These are phyloP conservation scores for Ophiosphaerella narmari DNA, from an alignment of 2,329 filamentous ascomycete species.

Conservation along the genomic window DNA sequence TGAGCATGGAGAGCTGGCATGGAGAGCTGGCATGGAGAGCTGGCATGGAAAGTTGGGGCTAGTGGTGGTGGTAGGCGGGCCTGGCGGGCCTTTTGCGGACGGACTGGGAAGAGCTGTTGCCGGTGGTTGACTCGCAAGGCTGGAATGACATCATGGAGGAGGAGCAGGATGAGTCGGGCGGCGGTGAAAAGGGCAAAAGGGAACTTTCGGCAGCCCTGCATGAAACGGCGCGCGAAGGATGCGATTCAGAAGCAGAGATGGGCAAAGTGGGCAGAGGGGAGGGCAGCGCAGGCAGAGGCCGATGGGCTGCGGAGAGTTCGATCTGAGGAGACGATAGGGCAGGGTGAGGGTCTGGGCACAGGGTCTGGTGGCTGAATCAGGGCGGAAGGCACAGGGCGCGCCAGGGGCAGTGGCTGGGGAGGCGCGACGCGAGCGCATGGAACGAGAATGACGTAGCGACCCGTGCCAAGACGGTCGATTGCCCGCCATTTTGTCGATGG, in stretches of 20 bases:
- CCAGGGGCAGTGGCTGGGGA: background rate
- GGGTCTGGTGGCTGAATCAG: slow-evolving; percentile 18
- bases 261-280: background rate
- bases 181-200: background rate
- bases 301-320: background rate
- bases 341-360: background rate
- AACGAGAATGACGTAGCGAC: slow-evolving; percentile 21
- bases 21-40: too few species aligned
- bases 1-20: too few species aligned
- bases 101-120: too few species aligned
- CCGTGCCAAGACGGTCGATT: slow-evolving; percentile 10
- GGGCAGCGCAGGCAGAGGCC: background rate
- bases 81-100: too few species aligned
- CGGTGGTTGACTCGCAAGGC: background rate
- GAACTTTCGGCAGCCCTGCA: slow-evolving; percentile 1
- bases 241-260: background rate
- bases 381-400: background rate
- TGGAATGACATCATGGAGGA: background rate
- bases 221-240: background rate
- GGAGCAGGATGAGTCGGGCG: background rate
- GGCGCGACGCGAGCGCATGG: background rate
- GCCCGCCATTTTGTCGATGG: slow-evolving; percentile 21
- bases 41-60: too few species aligned
- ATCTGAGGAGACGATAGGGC: background rate
- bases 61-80: too few species aligned